These are phyloP conservation scores for Ballota nigra DNA, from an alignment of 257 asterid genomes.

Conservation along the genomic window DNA sequence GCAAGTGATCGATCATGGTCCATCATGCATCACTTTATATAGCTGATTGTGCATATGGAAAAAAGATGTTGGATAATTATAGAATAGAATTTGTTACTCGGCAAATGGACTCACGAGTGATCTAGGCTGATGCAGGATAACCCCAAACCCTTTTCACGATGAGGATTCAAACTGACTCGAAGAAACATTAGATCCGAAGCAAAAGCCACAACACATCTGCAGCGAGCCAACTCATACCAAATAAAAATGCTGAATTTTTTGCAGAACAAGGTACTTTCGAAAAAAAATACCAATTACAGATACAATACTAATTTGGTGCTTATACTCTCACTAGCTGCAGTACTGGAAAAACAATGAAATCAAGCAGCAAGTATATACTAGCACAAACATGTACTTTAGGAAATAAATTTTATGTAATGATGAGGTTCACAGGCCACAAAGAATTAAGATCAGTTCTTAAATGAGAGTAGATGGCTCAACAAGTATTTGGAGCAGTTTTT, in stretches of 20 bases:
- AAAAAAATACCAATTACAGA: background rate
- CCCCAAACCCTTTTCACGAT: slow-evolving; percentile 67
- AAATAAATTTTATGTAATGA: background rate
- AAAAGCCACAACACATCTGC: slow-evolving; percentile 91
- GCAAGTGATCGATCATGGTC: background rate
- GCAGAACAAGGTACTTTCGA: background rate
- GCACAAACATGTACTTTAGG: background rate
- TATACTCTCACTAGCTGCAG: slow-evolving; percentile 3
- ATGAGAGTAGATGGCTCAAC: background rate
- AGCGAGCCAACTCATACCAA: slow-evolving; percentile 14
- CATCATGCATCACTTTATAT: background rate
- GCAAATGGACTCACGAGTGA: slow-evolving; percentile 66
- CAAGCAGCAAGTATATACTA: background rate
- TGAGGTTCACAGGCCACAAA: background rate
- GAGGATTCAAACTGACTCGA: slow-evolving; percentile 78
- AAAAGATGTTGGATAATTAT: background rate
- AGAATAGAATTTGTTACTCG: slow-evolving; percentile 11
- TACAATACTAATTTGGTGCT: background rate
- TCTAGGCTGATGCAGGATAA: slow-evolving; percentile 71
- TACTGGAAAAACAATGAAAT: background rate
- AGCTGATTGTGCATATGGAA: background rate
- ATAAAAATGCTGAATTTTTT: background rate
- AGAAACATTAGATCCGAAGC: slow-evolving; percentile 85
- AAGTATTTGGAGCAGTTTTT: slow-evolving; percentile 10
- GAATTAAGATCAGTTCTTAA: background rate